These are phyloP conservation scores for Trypanosoma brucei DNA, from an alignment of 208 protist genomes.

Conservation along the genomic window DNA sequence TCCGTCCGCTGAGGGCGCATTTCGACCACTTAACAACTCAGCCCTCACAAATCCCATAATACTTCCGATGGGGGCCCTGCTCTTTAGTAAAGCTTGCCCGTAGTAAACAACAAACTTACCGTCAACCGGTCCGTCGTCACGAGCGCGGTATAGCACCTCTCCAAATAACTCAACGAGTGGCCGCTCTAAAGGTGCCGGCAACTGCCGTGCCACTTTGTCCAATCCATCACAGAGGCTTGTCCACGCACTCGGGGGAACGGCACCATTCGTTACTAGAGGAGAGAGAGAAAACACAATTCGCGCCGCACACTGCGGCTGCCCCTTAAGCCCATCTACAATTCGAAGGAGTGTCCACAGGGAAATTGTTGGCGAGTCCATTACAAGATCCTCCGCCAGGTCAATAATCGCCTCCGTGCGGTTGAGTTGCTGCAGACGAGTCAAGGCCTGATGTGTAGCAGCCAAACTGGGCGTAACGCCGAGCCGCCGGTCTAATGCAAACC, in stretches of 20 bases:
- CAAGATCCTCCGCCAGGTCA: constrained; percentile 38
- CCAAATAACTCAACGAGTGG: constrained; percentile 66
- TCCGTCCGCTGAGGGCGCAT: constrained; percentile 22
- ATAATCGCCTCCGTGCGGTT: constrained; percentile 38
- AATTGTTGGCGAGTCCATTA: constrained; percentile 21
- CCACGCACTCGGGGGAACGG: constrained; percentile 26
- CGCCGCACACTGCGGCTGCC: constrained; percentile 22
- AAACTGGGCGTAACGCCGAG: constrained; percentile 49
- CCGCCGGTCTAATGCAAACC: constrained; percentile 61
- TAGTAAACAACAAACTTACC: constrained; percentile 53
- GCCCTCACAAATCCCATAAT: constrained; percentile 55
- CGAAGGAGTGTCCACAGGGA: constrained; percentile 24
- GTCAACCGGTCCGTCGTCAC: constrained; percentile 33
- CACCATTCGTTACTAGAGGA: constrained; percentile 17
- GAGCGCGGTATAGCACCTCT: constrained; percentile 41
- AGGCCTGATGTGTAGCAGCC: constrained; percentile 40
- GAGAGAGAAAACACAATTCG: constrained; percentile 17
- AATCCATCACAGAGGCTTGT: constrained; percentile 23
- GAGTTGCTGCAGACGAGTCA: constrained; percentile 33
- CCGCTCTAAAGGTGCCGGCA: constrained; percentile 32
- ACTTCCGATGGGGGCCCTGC: constrained; percentile 20
- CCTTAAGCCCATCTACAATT: constrained; percentile 28
- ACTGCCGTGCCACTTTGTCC: constrained; percentile 23
- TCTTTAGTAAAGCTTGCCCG: constrained; percentile 57
- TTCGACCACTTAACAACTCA: constrained; percentile 62